These are phyloP conservation scores for Glomus cerebriforme DNA, from an alignment of 192 early-diverging fungal genomes.

Conservation along the genomic window DNA sequence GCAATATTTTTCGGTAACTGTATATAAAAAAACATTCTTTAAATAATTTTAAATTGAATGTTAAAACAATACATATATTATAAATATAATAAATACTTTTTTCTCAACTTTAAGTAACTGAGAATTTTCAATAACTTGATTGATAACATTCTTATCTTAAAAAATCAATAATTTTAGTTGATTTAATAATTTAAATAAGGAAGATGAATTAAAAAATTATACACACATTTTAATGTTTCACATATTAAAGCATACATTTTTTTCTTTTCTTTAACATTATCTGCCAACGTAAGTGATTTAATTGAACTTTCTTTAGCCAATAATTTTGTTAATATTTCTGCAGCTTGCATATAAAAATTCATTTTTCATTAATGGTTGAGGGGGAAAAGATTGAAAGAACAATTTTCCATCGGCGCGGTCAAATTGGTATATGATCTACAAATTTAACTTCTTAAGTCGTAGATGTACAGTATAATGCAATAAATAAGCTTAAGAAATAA, in stretches of 20 bases:
- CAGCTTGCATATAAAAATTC: slow-evolving; percentile 76
- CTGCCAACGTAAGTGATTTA: slow-evolving; percentile 72
- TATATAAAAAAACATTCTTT: not conserved
- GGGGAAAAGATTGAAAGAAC: too few relatives aligned
- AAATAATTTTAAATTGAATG: not conserved
- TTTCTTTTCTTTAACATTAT: slow-evolving; percentile 71
- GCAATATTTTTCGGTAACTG: slow-evolving; percentile 42
- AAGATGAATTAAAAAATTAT: not conserved
- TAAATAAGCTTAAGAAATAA: too few relatives aligned
- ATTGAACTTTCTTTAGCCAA: slow-evolving; percentile 74
- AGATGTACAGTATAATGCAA: too few relatives aligned
- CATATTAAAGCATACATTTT: slow-evolving; percentile 88
- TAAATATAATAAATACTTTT: slow-evolving; percentile 40
- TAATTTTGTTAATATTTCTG: slow-evolving; percentile 74
- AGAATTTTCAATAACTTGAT: slow-evolving; percentile 52
- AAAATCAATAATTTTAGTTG: not conserved
- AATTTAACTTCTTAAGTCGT: too few relatives aligned
- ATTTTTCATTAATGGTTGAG: too few relatives aligned
- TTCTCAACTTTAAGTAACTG: slow-evolving; percentile 51
- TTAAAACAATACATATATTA: too few relatives aligned
- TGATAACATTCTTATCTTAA: slow-evolving; percentile 53
- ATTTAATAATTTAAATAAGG: not conserved
- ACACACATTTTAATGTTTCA: slow-evolving; percentile 84
- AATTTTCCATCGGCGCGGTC: too few relatives aligned
- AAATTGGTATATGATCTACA: too few relatives aligned